Evolutionary conservation across 352 stramenopile genomes (phyloP).

Genomic region (Hyaloperonospora arabidopsidis): DNA sequence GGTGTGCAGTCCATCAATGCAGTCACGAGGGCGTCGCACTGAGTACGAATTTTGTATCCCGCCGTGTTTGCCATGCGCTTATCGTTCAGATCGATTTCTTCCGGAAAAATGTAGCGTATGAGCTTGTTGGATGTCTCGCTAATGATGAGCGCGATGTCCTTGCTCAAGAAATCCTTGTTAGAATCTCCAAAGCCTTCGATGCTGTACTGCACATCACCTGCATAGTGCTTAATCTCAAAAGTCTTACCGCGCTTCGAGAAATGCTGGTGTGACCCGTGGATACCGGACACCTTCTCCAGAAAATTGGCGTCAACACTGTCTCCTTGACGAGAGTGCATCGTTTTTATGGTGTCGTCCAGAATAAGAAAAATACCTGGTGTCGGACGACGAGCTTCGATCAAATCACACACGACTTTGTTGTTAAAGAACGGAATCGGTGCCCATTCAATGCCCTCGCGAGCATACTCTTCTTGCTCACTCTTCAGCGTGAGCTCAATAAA

Average conservation of each 20-base stretch:
- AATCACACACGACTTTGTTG: slow-evolving; percentile 86
- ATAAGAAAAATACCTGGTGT: slow-evolving; percentile 78
- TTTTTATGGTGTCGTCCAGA: slow-evolving; percentile 80
- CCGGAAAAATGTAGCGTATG: slow-evolving; percentile 78
- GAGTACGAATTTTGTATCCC: slow-evolving; percentile 77
- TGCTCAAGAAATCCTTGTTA: slow-evolving; percentile 78
- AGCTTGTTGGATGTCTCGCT: slow-evolving; percentile 80
- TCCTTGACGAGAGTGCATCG: slow-evolving; percentile 79
- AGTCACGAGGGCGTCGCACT: slow-evolving; percentile 82
- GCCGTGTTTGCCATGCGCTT: slow-evolving; percentile 74
- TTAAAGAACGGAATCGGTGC: slow-evolving; percentile 90
- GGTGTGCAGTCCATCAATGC: slow-evolving; percentile 86
- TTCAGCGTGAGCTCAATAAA: slow-evolving; percentile 89
- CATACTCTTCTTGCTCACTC: slow-evolving; percentile 92
- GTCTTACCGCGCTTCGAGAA: slow-evolving; percentile 82
- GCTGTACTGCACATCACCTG: slow-evolving; percentile 80
- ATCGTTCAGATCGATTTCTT: slow-evolving; percentile 76
- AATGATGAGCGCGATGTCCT: slow-evolving; percentile 77
- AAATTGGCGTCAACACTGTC: slow-evolving; percentile 76
- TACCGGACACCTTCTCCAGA: slow-evolving; percentile 62
- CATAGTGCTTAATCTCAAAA: slow-evolving; percentile 83
- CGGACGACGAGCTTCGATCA: slow-evolving; percentile 72
- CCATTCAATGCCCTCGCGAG: slow-evolving; percentile 89
- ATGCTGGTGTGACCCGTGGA: slow-evolving; percentile 61
- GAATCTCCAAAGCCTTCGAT: slow-evolving; percentile 75